A percentile compares a stretch with the other conserved stretches of the same genome.
Evolutionary conservation across 2,329 filamentous ascomycete genomes (phyloP).

Genomic region (Rhytidhysteron rufulum): DNA sequence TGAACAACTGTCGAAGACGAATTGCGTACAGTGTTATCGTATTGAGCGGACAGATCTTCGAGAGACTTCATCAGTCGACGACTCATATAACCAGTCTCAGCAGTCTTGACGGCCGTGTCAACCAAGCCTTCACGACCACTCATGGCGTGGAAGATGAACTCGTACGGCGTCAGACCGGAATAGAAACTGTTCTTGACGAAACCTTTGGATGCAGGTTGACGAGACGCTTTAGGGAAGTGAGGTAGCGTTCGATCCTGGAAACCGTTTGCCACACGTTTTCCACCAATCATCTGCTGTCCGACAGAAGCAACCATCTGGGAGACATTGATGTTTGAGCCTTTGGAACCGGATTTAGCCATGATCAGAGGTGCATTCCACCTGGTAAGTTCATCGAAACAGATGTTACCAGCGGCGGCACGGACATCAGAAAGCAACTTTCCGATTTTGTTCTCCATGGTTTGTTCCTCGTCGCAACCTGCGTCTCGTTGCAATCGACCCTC

Average conservation of each 20-base stretch:
- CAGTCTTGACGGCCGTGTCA: constrained; percentile 98
- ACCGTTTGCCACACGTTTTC: constrained; percentile 86
- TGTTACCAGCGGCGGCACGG: constrained; percentile 82
- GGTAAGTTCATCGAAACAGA: constrained; percentile 86
- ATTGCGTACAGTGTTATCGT: constrained; percentile 91
- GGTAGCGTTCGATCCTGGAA: constrained; percentile 94
- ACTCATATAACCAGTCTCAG: constrained; percentile 99
- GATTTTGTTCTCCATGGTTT: constrained; percentile 85
- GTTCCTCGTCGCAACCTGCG: constrained; percentile 83
- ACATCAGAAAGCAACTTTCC: constrained; percentile 91
- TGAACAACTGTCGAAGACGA: constrained; percentile 87
- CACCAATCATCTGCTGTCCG: constrained; percentile 95
- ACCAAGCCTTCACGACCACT: constrained; percentile 97
- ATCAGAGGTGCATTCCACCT: constrained; percentile 88
- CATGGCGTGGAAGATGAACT: constrained; percentile 98
- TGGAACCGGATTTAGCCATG: constrained; percentile 97
- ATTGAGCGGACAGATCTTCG: constrained; percentile 88
- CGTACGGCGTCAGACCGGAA: constrained; percentile 79
- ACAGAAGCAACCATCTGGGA: constrained; percentile 98
- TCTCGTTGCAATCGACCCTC: constrained; percentile 78
- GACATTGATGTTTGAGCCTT: constrained; percentile 96
- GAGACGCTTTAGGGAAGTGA: constrained; percentile 90
- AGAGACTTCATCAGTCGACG: constrained; percentile 96
- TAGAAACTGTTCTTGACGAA: constrained; percentile 99
- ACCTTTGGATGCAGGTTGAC: constrained; percentile 90